A percentile compares a stretch with the other conserved stretches of the same genome.
phyloP scores from a whole-genome alignment of 495 filamentous ascomycete genomes.

The Penicillium longicatenatum region DNA sequence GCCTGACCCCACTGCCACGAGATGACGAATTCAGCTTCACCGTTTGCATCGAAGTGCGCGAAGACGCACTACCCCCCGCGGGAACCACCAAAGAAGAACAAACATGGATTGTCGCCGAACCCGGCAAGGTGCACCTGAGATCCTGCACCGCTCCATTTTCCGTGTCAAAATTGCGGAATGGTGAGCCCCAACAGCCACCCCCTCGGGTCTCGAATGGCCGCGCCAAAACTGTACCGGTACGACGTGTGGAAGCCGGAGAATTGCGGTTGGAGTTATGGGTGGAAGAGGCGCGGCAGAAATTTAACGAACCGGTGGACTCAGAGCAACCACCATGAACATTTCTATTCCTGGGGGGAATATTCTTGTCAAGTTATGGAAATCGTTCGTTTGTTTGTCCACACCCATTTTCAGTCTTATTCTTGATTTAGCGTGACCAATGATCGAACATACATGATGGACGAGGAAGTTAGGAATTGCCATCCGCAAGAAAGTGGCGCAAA shows the following conservation, averaged over 20 bases:
- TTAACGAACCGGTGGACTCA: constrained; percentile 51
- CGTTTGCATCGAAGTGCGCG: constrained; percentile 79
- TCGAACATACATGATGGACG: constrained; percentile 52
- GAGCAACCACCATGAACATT: constrained; percentile 41
- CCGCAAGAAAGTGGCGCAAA: constrained; percentile 46
- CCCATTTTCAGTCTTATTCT: constrained; percentile 39
- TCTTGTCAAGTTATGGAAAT: constrained; percentile 26
- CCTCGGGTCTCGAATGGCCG: constrained; percentile 45
- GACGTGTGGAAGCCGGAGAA: constrained; percentile 56
- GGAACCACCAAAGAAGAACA: constrained; percentile 57
- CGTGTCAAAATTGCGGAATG: constrained; percentile 45
- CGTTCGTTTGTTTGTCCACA: constrained; percentile 33
- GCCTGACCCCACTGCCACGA: constrained; percentile 64
- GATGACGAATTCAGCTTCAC: constrained; percentile 79
- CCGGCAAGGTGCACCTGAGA: constrained; percentile 46
- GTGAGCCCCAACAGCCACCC: constrained; percentile 39
- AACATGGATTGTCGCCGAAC: constrained; percentile 57
- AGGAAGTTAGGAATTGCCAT: constrained; percentile 44
- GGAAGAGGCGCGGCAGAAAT: constrained; percentile 58
- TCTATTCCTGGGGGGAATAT: constrained; percentile 15
- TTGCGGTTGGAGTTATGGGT: constrained; percentile 58
- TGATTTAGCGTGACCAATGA: constrained; percentile 55
- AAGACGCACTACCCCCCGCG: constrained; percentile 73
- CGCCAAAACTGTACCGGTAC: constrained; percentile 54
- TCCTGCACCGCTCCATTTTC: constrained; percentile 50